A percentile compares a stretch with the other conserved stretches of the same genome.
phyloP scores from a whole-genome alignment of 225 moss, liverwort and hornwort species.

The Pseudoscleropodium purum region DNA sequence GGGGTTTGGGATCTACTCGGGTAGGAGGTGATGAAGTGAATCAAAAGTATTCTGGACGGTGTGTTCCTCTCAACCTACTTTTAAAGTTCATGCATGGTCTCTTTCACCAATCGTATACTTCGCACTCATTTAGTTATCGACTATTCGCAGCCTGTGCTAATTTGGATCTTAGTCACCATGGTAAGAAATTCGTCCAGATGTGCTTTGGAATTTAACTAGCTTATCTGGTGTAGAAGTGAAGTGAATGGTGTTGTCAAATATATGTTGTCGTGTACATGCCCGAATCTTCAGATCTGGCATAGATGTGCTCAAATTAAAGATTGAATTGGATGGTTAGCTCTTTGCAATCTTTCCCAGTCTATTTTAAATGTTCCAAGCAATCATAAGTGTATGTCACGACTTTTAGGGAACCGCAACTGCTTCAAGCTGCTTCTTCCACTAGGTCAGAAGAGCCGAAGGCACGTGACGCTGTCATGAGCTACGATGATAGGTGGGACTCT shows the following conservation, averaged over 20 bases:
- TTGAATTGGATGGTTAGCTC: not conserved
- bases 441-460: slow-evolving; percentile 77
- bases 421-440: slow-evolving; percentile 51
- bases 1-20: slow-evolving; percentile 93
- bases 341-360: not conserved
- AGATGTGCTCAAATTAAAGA: not conserved
- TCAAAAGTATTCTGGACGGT: slow-evolving; percentile 97
- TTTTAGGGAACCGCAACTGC: slow-evolving; percentile 71
- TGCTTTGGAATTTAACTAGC: not conserved
- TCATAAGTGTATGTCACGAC: not conserved
- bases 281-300: not conserved
- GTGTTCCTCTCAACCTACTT: slow-evolving; percentile 3
- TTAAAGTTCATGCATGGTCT: not conserved
- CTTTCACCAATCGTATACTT: not conserved
- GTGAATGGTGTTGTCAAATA: not conserved
- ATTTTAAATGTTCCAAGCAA: not conserved
- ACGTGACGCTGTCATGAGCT: slow-evolving; percentile 70
- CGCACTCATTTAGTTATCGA: not conserved
- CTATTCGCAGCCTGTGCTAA: not conserved
- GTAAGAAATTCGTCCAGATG: not conserved
- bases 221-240: not conserved
- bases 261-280: not conserved
- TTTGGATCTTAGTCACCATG: not conserved
- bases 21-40: slow-evolving; percentile 99
- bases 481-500: slow-evolving; percentile 56